A percentile compares a stretch with the other conserved stretches of the same genome.
phyloP scores from a whole-genome alignment of 129 eudicot species.

The Pulicaria dysenterica region DNA sequence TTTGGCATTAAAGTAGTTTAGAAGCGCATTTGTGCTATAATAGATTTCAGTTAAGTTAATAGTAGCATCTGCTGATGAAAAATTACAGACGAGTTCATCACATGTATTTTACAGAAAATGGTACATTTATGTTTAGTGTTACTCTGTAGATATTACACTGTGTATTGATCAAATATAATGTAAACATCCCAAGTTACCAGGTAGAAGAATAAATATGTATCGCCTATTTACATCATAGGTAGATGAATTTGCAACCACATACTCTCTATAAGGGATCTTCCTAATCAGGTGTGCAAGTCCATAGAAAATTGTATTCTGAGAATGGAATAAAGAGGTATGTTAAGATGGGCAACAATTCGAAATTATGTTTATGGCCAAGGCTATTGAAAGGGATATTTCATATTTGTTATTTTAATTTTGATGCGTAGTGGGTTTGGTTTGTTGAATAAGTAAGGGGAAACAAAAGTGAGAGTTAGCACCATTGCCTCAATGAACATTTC shows the following conservation, averaged over 20 bases:
- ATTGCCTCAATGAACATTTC: too few relatives aligned
- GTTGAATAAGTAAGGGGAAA: too few relatives aligned
- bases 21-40: neutral
- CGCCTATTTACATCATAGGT: conserved; percentile 12
- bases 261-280: neutral
- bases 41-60: neutral
- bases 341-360: conserved; percentile 1
- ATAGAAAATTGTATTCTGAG: neutral
- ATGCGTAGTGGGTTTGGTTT: conserved; percentile 13
- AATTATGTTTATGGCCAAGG: neutral
- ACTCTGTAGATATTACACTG: conserved; percentile 13
- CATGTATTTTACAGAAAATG: conserved; percentile 5
- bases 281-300: conserved; percentile 2
- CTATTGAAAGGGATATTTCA: conserved; percentile 5
- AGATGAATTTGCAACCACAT: neutral
- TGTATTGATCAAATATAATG: neutral
- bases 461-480: too few relatives aligned
- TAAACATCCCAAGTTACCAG: neutral
- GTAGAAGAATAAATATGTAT: conserved; percentile 19
- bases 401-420: neutral
- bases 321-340: conserved; percentile 5
- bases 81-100: conserved; percentile 9
- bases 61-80: conserved; percentile 9
- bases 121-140: conserved; percentile 12
- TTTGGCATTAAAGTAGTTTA: conserved; percentile 9